Evolutionary conservation across 257 asterid genomes (phyloP), one percentile per base, ranked within the genome.

Genomic region (Scutellaria barbata): DNA sequence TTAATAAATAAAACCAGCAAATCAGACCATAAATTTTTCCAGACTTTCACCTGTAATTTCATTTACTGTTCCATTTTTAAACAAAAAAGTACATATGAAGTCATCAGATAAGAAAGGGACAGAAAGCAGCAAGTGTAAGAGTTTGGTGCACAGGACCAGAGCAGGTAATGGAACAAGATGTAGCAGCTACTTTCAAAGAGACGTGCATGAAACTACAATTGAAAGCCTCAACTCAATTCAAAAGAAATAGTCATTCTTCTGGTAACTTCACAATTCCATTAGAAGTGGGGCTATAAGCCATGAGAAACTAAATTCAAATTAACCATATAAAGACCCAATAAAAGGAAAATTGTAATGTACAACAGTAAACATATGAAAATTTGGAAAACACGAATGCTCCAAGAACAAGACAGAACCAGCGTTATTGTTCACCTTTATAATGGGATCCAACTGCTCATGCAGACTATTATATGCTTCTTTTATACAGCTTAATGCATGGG

Each of bases 271-370:
- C 12, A 40, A 33, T 17, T 59, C 39, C 10, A 59, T 5, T 11
- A 61, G 39, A 75, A 53, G 9, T 45, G 52, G 52, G 41, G 73
- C 39, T 51, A 64, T 35, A 55, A 76, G 51, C 59, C 64, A 56
- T 37, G 41, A 48, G 22, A 68, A 74, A 51, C 48, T 52, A 14
- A 65, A 58, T 70, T 54, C 35, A 69, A 3, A 39, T 39, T 14
- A 68, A 63, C 66, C 56, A 77, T 48, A 16, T 33, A 57, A 16
- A 25, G 37, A 37, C 54, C 11, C 4, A n/a, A 48, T 39, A 47
- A 56, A 66, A 63, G 40, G 41, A 48, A 58, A 43, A 17, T 12
- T 8, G n/a, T 14, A 43, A 17, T 45, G 16, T 35, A 65, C 43
- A 63, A 14, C 62, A 55, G 30, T 18, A 35, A n/a, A n/a, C n/a